Evolutionary conservation across 441 rosid genomes (phyloP).

Genomic region (Macaranga tanarius): DNA sequence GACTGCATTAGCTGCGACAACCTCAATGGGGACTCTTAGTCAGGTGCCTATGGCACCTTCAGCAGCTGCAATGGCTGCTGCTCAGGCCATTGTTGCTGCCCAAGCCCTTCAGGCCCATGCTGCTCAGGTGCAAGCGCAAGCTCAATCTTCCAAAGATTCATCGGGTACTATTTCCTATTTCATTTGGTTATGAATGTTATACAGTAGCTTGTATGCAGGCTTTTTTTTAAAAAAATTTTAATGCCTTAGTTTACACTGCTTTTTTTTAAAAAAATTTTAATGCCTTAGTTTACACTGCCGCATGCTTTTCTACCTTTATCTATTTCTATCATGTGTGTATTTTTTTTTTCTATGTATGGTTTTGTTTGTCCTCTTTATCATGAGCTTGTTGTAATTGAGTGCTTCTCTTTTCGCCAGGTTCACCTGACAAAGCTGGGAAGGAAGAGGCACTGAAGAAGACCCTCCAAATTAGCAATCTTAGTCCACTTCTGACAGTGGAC

Average conservation of each 20-base stretch:
- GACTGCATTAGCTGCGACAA: constrained; percentile 92
- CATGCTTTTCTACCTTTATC: neutral
- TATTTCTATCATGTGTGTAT: neutral
- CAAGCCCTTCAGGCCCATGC: constrained; percentile 99
- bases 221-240: neutral
- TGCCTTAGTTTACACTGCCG: neutral
- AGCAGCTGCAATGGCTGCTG: constrained; percentile 99
- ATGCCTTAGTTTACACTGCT: neutral
- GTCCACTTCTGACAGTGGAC: constrained; percentile 86
- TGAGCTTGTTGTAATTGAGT: constrained; percentile 11
- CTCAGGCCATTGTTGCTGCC: constrained; percentile 98
- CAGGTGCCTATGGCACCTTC: constrained; percentile 99
- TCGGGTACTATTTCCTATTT: constrained; percentile 48
- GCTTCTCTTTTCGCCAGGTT: constrained; percentile 42
- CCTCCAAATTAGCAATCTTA: constrained; percentile 97
- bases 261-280: too few species aligned
- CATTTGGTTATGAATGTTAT: neutral
- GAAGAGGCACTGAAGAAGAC: constrained; percentile 75
- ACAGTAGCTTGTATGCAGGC: neutral
- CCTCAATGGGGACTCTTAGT: constrained; percentile 81
- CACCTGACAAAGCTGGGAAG: constrained; percentile 55
- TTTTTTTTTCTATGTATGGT: neutral
- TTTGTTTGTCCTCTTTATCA: neutral
- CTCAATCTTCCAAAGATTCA: constrained; percentile 65
- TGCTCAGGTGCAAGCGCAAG: constrained; percentile 89